Evolutionary conservation across 345 rosid species (phyloP), one percentile per base, ranked within the genome.

Genomic region (Erodium maritimum): DNA sequence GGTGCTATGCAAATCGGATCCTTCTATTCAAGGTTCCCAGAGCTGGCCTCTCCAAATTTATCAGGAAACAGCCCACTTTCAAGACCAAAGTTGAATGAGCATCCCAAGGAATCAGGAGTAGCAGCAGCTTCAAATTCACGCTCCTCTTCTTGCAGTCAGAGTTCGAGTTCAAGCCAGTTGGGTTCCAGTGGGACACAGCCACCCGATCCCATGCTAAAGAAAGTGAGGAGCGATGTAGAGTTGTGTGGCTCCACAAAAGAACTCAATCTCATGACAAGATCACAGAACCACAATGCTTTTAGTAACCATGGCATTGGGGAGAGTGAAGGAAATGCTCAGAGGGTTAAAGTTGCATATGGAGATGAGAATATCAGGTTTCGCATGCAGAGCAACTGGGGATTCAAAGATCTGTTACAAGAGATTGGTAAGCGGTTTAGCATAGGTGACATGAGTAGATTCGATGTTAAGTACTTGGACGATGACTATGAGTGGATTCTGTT

Each of bases 401-500:
- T 75, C 46, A 67, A 29, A 5, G 85, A 86, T 64, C 52, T 91
- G n/a, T 54, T 71, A 70, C 67, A 71, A 64, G 95, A 91, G 79
- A 88, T 88, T 13, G 63, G 73, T 0, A 80, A 76, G 68, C 82
- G 96, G 17, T 91, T 88, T 64, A 80, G 54, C 51, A 73, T 83
- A 65, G 89, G 79, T 11, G 84, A 78, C 62, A 65, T 77, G n/a
- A 69, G 70, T 54, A 70, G 70, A 67, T 82, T 66, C 68, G 83
- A 85, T 68, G 75, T 91, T 50, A 91, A 81, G 81, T 91, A 91
- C 85, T 72, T 91, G 68, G 96, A 91, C 19, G 98, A 91, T 69
- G 98, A 91, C 59, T 68, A 62, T n/a, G 98, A 91, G 61, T 91
- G 98, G 98, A 87, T 91, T 22, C 67, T 91, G 54, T 69, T 86